A percentile compares a stretch with the other conserved stretches of the same genome.
Evolutionary conservation across 129 eudicot species (phyloP).

Genomic region (Flaveria linearis): DNA sequence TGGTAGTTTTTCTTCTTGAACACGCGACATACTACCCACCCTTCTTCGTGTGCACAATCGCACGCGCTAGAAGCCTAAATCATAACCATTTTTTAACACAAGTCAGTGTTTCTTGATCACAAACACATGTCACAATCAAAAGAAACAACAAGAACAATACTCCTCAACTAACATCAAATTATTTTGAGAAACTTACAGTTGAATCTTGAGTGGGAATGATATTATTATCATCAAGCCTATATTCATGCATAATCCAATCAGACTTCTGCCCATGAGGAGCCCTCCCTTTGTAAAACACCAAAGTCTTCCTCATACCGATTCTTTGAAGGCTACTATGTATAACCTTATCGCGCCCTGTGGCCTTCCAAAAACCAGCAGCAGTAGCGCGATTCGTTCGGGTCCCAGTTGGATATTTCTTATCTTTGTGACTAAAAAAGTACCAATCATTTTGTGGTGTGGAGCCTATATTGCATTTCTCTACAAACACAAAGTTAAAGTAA

Average conservation of each 20-base stretch:
- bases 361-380: constrained; percentile 87
- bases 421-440: constrained; percentile 90
- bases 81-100: background rate
- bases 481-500: constrained; percentile 11
- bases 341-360: constrained; percentile 82
- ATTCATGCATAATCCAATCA: constrained; percentile 92
- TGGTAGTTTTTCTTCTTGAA: constrained; percentile 78
- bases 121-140: background rate
- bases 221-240: constrained; percentile 53
- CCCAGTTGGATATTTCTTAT: constrained; percentile 86
- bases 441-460: constrained; percentile 77
- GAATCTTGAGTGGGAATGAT: constrained; percentile 32
- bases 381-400: constrained; percentile 89
- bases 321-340: constrained; percentile 53
- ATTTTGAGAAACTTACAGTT: constrained; percentile 28
- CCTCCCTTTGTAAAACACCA: constrained; percentile 82
- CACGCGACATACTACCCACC: constrained; percentile 82
- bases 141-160: too few relatives aligned
- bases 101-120: constrained; percentile 1
- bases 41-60: constrained; percentile 59
- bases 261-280: constrained; percentile 92
- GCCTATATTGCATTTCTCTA: constrained; percentile 75
- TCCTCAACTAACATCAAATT: background rate
- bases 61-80: constrained; percentile 34
- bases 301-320: constrained; percentile 86